A percentile compares a stretch with the other conserved stretches of the same genome.
Conservation (phyloP, 257 asterid species). For the Solanum phureja region DNA sequence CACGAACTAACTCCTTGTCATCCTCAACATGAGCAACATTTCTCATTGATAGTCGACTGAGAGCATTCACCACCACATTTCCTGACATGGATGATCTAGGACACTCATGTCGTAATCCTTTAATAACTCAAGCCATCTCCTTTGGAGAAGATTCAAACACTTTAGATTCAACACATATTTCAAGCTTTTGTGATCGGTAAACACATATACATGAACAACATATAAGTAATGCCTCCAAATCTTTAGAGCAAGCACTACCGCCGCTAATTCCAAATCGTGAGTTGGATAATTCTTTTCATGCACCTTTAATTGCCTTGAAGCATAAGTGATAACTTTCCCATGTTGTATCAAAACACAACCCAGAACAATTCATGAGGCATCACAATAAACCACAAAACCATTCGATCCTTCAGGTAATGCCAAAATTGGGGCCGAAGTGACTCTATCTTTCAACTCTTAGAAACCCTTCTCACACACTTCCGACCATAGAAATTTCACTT, state of each 20-base stretch:
- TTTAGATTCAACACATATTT: neutral
- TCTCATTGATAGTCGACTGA: no score
- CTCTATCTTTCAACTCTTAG: neutral
- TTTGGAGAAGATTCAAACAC: no score
- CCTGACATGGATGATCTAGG: neutral
- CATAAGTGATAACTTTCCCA: neutral
- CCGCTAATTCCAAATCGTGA: neutral
- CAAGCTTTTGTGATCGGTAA: neutral
- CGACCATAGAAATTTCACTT: neutral
- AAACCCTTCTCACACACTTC: neutral
- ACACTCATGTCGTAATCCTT: neutral
- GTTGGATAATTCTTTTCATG: neutral
- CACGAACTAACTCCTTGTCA: no score
- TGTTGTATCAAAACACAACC: neutral
- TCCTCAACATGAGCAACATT: no score
- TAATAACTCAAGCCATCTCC: neutral
- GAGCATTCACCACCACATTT: neutral
- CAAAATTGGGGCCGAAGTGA: neutral
- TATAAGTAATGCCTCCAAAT: neutral
- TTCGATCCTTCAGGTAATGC: neutral
- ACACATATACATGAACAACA: neutral
- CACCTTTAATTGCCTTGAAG: neutral
- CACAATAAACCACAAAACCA: neutral
- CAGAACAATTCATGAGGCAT: neutral
- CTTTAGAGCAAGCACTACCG: neutral